Conservation (phyloP, 208 protist species). For the Leishmania turanica region DNA sequence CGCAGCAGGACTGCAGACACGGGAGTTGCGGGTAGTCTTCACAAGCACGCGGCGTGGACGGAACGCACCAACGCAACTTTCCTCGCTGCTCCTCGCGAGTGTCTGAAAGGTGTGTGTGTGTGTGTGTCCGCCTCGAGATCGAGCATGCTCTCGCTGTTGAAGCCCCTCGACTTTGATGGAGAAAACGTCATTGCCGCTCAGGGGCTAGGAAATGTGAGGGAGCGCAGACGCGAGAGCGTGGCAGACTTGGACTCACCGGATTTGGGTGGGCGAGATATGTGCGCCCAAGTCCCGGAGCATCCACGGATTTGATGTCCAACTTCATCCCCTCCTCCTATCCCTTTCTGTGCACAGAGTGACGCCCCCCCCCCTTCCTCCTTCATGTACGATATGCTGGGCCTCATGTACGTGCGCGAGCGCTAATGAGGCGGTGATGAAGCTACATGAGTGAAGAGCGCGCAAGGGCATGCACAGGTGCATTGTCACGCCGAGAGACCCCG, state of each 20-base stretch:
- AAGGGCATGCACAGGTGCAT: neutral
- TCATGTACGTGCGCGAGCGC: neutral
- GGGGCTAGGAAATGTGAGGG: neutral
- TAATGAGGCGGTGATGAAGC: neutral
- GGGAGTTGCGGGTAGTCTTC: neutral
- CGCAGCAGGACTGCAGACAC: neutral
- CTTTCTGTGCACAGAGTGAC: neutral
- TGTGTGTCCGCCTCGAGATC: neutral
- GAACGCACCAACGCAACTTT: neutral
- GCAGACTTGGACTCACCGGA: neutral
- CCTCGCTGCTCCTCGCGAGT: neutral
- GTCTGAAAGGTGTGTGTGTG: neutral
- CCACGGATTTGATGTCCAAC: neutral
- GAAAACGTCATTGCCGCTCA: neutral
- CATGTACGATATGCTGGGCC: neutral
- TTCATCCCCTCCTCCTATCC: neutral
- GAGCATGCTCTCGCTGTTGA: neutral
- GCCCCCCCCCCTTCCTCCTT: neutral
- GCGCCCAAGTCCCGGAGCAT: neutral
- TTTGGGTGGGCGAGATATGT: neutral
- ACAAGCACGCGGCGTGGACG: neutral
- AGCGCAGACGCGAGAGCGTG: neutral
- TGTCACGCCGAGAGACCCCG: neutral
- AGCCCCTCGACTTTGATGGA: neutral
- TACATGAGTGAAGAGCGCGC: neutral